Base-by-base conservation (phyloP, 192 early-diverging fungal species). In the Podila epigama region DNA sequence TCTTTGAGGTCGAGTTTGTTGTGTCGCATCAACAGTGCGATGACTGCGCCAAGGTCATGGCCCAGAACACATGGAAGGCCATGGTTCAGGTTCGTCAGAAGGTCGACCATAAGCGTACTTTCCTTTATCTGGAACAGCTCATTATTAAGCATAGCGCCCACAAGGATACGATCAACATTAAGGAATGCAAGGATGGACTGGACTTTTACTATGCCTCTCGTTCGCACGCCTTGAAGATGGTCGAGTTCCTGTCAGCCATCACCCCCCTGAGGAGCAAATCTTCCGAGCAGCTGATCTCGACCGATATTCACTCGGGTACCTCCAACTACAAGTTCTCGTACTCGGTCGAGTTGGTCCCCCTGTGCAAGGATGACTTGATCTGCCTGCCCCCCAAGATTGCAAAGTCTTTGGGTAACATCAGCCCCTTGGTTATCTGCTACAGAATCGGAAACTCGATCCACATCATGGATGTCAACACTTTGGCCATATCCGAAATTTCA, bases 31-130 rank as follows among this genome's bases (percentile, higher is more conserved):
- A 98, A 81, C 93, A 97, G 80, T 99, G 97, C 79, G 93, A 93
- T 51, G 97, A 95, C 84, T 99, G 97, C 82, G 90, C 92, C 18
- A 88, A 93, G 55, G 90, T 98, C 18, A 96, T 93, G 85, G 97
- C 97, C 34, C 93, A 99, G 81, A 95, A 97, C 65, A 98, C 95
- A 13, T 99, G 97, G 97, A 95, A 95, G 71, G 96, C 97, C 18
- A 89, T 93, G 67, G 96, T 97, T 18, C 97, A 99, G 87, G 91
- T 99, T 29, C 92, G 97, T 70, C 97, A 99, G 86, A 98, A 98
- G 85, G 95, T 96, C 28, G 87, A 90, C 44, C 97, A 99, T 87
- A 97, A 99, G 87, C 87, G 96, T 63, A 99, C 97, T 10, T 99
- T 99, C 85, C 90, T 98, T 63, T 98, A 94, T 81, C 88, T 99